Percentiles rank a stretch among this genome's conserved stretches.
Evolutionary conservation across 805 yeast genomes (phyloP).

Genomic region (Nakazawaea ishiwadae): DNA sequence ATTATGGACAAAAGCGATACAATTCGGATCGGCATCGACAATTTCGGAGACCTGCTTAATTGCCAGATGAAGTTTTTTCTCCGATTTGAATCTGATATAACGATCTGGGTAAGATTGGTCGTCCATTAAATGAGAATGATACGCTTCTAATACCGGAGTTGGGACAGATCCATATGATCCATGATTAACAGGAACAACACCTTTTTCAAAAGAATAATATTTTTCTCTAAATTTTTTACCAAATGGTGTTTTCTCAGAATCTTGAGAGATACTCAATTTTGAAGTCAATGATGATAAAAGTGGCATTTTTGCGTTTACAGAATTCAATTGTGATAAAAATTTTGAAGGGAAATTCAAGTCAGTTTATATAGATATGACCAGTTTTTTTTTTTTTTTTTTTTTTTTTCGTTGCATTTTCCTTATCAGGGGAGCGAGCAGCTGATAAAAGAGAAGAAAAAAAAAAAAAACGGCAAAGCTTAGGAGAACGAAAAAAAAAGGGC

Average conservation of each 20-base stretch:
- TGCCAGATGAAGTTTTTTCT: constrained; percentile 26
- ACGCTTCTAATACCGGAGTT: constrained; percentile 36
- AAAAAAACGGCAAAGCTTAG: too few species aligned
- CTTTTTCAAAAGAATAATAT: constrained; percentile 38
- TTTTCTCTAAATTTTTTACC: constrained; percentile 46
- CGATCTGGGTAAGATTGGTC: constrained; percentile 43
- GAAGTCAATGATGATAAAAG: too few species aligned
- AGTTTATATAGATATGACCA: too few species aligned
- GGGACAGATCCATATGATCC: constrained; percentile 65
- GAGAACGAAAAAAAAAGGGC: not conserved
- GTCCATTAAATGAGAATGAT: constrained; percentile 22
- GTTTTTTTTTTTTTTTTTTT: too few species aligned
- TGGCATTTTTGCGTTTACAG: too few species aligned
- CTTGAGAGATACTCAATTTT: too few species aligned
- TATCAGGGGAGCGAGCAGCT: too few species aligned
- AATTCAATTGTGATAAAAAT: too few species aligned
- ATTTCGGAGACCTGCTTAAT: constrained; percentile 34
- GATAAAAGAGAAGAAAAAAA: too few species aligned
- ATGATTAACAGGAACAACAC: constrained; percentile 48
- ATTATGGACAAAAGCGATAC: constrained; percentile 50
- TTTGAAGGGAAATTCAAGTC: too few species aligned
- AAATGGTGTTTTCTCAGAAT: constrained; percentile 28
- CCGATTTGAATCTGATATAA: constrained; percentile 28
- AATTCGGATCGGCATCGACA: constrained; percentile 41
- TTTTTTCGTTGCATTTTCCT: too few species aligned